These are phyloP conservation scores for Pezicula rhizophila DNA, from an alignment of 2,329 filamentous ascomycete species.

Conservation along the genomic window DNA sequence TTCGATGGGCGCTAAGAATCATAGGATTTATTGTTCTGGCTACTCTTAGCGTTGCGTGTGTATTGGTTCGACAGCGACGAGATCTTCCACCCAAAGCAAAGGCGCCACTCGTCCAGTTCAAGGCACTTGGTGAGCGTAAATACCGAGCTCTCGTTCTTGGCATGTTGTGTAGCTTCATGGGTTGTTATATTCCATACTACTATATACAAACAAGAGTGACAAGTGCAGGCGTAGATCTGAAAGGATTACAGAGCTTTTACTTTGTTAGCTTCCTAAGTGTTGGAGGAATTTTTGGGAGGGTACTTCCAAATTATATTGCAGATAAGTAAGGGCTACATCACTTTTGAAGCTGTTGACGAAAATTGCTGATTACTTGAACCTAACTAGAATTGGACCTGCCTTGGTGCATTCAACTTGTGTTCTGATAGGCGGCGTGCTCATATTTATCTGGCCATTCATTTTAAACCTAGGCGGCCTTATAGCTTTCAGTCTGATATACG, in stretches of 20 bases:
- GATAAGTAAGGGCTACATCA: slow-evolving; percentile 32
- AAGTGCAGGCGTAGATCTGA: slow-evolving; percentile 33
- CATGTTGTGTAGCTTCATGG: slow-evolving; percentile 28
- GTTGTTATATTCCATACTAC: slow-evolving; percentile 34
- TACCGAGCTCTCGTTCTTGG: slow-evolving; percentile 36
- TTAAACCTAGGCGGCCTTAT: slow-evolving; percentile 44
- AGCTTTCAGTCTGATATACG: slow-evolving; percentile 57
- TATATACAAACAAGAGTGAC: slow-evolving; percentile 5
- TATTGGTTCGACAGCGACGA: slow-evolving; percentile 31
- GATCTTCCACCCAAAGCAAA: slow-evolving; percentile 39
- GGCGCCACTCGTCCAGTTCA: slow-evolving; percentile 33
- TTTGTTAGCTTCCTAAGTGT: slow-evolving; percentile 61
- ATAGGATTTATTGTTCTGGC: slow-evolving; percentile 37
- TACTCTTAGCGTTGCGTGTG: slow-evolving; percentile 23
- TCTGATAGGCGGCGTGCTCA: slow-evolving; percentile 37
- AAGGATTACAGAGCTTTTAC: slow-evolving; percentile 43
- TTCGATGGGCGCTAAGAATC: slow-evolving; percentile 35
- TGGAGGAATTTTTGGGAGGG: slow-evolving; percentile 49
- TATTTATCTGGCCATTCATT: slow-evolving; percentile 53
- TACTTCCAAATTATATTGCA: slow-evolving; percentile 52
- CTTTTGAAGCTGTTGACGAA: too few species aligned
- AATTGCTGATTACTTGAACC: neutral
- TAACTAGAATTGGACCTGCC: neutral
- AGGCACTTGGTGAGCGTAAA: slow-evolving; percentile 33
- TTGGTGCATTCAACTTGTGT: slow-evolving; percentile 29